Base-by-base conservation (phyloP, 139 green algal species). In the Chlamydomonas urium region DNA sequence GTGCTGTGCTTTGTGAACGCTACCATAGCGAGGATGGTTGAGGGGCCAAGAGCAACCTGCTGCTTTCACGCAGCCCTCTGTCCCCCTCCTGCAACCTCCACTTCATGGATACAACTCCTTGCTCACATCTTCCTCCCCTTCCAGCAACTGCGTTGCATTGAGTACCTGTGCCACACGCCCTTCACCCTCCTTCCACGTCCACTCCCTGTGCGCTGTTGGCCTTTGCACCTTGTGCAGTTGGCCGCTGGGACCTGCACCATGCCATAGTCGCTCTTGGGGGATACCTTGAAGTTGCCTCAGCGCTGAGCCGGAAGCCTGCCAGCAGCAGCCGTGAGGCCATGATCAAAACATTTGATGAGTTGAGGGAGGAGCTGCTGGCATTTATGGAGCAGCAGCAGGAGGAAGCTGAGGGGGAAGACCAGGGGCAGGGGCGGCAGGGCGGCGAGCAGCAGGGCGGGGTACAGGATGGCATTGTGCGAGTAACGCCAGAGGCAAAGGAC, bases 231-330 rank as follows among this genome's bases (percentile, higher is more conserved):
- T 17, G 17, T 17, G 17, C 32, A 67, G 60, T 67, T 6, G 29
- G 60, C 17, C 31, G 60, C 10, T 67, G 14, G 10, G 60, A 67
- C 29, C 60, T 67, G 60, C 60, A 67, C 60, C 60, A 67, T 26
- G 60, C 32, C 10, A 67, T 67, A 14, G 33, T 45, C 21, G 29
- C 19, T 29, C 60, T 45, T 6, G 60, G 60, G 14, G 60, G 60
- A 8, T 67, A 67, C 33, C 23, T 67, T 14, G n/a, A 26, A 21
- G 60, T 67, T 8, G 60, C 19, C 8, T 8, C n/a, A 8, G 10
- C n/a, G 29, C 60, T 67, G 32, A 8, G 33, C 4, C 60, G 60
- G 17, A 21, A 26, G 17, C 60, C 60, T 4, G 19, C 60, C 6
- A 8, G 60, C 21, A 17, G 42, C 32, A 17, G 60, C 21, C 60